Evolutionary conservation across 2,329 filamentous ascomycete genomes (phyloP).

Genomic region (Trichoderma asperellum): DNA sequence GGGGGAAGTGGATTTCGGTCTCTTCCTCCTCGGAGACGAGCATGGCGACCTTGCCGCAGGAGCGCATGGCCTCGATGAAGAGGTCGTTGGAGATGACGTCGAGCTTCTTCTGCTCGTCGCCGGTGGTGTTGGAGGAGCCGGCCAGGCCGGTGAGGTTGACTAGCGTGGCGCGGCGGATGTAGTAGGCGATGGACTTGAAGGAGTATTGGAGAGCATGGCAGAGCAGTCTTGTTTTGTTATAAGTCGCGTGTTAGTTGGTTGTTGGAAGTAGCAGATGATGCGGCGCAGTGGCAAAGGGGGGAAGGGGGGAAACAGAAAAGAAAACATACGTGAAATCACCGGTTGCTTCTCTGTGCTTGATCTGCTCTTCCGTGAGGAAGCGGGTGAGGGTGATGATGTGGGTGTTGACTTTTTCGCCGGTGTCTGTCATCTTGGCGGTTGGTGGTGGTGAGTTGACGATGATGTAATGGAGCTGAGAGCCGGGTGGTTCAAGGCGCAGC

Average conservation of each 20-base stretch:
- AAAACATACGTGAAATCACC: conserved; percentile 91
- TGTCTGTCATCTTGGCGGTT: conserved; percentile 40
- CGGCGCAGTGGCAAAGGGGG: background rate
- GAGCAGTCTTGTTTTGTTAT: conserved; percentile 66
- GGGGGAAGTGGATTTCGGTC: conserved; percentile 83
- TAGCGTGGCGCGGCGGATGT: conserved; percentile 92
- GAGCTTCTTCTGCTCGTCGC: conserved; percentile 99
- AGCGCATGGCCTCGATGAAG: conserved; percentile 94
- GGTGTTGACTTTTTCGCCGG: conserved; percentile 83
- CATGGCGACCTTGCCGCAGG: conserved; percentile 85
- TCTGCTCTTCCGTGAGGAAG: conserved; percentile 94
- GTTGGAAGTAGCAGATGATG: background rate
- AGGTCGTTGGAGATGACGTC: conserved; percentile 99
- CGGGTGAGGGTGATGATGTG: conserved; percentile 94
- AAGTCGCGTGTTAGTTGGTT: background rate
- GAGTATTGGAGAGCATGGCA: conserved; percentile 98
- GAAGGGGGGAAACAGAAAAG: background rate
- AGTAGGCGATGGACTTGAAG: conserved; percentile 99
- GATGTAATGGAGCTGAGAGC: conserved; percentile 21
- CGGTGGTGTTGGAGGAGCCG: conserved; percentile 91
- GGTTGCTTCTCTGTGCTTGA: conserved; percentile 89
- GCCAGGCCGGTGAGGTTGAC: conserved; percentile 96
- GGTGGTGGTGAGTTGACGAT: conserved; percentile 21
- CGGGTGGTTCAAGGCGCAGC: no score
- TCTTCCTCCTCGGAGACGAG: conserved; percentile 99